Evolutionary conservation across 805 yeast genomes (phyloP), one percentile per base, ranked within the genome.

Genomic region (Ogataea dorogensis): DNA sequence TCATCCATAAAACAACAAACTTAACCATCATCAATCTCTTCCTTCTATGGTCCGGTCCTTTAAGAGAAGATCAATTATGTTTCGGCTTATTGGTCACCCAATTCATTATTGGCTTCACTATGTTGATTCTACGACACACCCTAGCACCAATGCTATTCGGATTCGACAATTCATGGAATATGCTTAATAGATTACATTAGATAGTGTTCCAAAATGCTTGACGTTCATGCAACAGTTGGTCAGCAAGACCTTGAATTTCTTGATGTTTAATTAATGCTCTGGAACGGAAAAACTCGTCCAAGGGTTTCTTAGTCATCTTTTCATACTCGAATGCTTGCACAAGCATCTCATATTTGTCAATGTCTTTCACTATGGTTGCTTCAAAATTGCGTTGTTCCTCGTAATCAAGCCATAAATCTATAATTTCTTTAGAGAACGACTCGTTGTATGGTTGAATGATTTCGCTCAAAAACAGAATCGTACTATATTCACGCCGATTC

Each of bases 321-420:
- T 87, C 96, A 56, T 89, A 91, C 60, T 88, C 86, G 71, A 78
- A 78, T 24, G 89, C 81, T 64, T 86, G 86, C 47, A 83, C 73
- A 46, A 85, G 68, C 75, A 88, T 75, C 63, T 88, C 97, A 55
- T 76, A 84, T 68, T 91, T 91, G 62, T 91, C 98, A 43, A 93
- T 78, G 61, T 91, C 97, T 64, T 91, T 91, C 46, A 91, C 96
- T 49, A 86, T 86, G 36, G 80, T 70, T 9, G 97, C 96, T 60
- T 91, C 98, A 17, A 76, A 58, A 27, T 81, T 76, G 48, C 86
- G 70, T 49, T 86, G 82, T 53, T 82, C 79, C 65, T 91, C 98
- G 63, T 91, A 91, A 58, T 87, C 96, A 38, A 80, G 63, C 95
- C 96, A 91, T 43, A 79, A 71, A 24, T 79, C 80, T 41, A 70